Evolutionary conservation across 2,329 filamentous ascomycete species (phyloP), one percentile per base, ranked within the genome.

Genomic region (Penicillium sp.): DNA sequence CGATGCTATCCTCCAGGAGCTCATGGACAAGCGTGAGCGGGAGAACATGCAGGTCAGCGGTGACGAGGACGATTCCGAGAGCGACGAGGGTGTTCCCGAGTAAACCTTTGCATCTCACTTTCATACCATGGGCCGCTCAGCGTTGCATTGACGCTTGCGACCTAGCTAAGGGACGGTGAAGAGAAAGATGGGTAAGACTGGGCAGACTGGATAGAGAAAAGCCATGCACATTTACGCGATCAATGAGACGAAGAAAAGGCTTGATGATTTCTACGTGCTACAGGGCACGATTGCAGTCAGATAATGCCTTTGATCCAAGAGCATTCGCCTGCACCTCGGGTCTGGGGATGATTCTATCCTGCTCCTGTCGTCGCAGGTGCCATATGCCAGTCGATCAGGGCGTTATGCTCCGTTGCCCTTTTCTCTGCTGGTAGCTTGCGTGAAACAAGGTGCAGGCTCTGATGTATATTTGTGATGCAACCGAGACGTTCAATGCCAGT

Each of bases 1-100:
- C 72, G 95, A 99, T 74, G 95, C 94, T 28, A 93, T 97, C 79
- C 84, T 99, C 67, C 92, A 97, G 78, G 95, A 94, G 54, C 86
- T 99, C 66, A 99, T 99, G 95, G 95, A 98, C 85, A 97, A 98
- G 88, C 89, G 91, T 67, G 95, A 96, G 83, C 89, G 92, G 67
- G 94, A 98, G 86, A 99, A 99, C 80, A 91, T 92, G 76, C 92
- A 99, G 78, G 92, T 99, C 73, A 96, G 92, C 78, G 95, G 95
- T 73, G 96, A 99, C 76, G 95, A 99, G 84, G 95, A 93, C 76
- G 85, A 92, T 78, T 96, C 91, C 75, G 94, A 96, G 79, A 96
- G 92, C 75, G 95, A 98, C 74, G 95, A 97, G 76, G 92, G 91
- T 75, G 85, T 88, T 65, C 86, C 87, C 38, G 84, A 76, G 64